Evolutionary conservation across 2,329 filamentous ascomycete genomes (phyloP).

Genomic region (Monilinia vaccinii-corymbosi): DNA sequence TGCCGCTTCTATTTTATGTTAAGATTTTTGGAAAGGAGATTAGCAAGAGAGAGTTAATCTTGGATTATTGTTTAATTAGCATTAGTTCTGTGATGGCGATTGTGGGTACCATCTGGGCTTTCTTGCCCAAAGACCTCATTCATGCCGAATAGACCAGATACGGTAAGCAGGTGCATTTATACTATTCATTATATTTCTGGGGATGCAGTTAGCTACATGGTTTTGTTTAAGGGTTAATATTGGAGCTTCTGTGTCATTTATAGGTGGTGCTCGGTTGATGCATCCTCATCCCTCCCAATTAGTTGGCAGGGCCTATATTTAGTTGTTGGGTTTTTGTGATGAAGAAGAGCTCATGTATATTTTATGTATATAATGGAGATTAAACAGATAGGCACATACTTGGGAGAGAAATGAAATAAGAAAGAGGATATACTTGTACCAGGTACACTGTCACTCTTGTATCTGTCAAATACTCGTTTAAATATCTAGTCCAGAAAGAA

Average conservation of each 20-base stretch:
- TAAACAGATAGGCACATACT: background rate
- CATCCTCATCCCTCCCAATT: background rate
- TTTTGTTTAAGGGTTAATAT: background rate
- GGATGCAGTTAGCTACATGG: background rate
- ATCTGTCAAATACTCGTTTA: background rate
- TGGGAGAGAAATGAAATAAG: background rate
- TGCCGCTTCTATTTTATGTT: conserved; percentile 82
- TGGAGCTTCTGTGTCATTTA: background rate
- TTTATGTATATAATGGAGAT: background rate
- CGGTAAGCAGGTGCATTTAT: background rate
- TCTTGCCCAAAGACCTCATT: conserved; percentile 69
- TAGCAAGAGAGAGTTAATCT: conserved; percentile 47
- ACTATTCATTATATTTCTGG: background rate
- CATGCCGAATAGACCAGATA: conserved; percentile 36
- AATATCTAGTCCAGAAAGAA: background rate
- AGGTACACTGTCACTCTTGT: background rate
- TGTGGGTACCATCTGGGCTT: conserved; percentile 79
- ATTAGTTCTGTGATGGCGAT: conserved; percentile 61
- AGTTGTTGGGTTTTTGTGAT: background rate
- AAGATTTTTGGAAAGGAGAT: conserved; percentile 79
- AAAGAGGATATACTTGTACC: background rate
- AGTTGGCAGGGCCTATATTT: background rate
- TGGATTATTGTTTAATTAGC: conserved; percentile 61
- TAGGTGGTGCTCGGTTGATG: background rate
- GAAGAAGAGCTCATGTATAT: background rate